Percentiles rank a stretch among this genome's conserved stretches.
phyloP scores from a whole-genome alignment of 495 filamentous ascomycete species.

The Neurospora pannonica region DNA sequence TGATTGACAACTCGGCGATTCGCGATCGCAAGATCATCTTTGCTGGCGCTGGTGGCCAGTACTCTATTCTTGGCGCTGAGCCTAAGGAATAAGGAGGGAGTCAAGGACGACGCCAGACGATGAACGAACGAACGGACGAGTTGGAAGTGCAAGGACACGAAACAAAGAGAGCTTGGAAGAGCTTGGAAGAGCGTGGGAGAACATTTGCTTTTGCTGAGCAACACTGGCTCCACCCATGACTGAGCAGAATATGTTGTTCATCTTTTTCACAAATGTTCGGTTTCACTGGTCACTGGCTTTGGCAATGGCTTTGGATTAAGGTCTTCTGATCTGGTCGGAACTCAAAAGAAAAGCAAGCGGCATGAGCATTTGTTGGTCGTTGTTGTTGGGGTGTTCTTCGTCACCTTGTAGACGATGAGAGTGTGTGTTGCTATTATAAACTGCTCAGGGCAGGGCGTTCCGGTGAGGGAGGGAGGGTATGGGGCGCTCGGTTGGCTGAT shows the following conservation, averaged over 20 bases:
- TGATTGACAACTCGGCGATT: constrained; percentile 55
- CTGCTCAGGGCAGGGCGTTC: not conserved
- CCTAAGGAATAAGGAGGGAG: not conserved
- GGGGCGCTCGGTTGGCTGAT: not conserved
- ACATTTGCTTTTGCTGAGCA: not conserved
- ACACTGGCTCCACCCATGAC: not conserved
- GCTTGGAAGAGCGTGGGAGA: too few relatives aligned
- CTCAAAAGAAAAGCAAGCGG: not conserved
- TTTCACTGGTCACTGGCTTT: not conserved
- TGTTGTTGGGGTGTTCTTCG: not conserved
- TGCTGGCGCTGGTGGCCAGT: constrained; percentile 58
- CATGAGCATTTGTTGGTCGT: not conserved
- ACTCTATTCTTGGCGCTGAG: constrained; percentile 44
- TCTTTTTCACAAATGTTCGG: not conserved
- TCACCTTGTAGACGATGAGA: not conserved
- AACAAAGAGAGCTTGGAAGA: not conserved
- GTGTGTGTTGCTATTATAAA: not conserved
- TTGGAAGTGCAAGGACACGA: not conserved
- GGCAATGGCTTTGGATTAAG: not conserved
- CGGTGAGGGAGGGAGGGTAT: not conserved
- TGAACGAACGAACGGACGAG: not conserved
- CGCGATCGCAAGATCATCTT: constrained; percentile 46
- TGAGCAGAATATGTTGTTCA: not conserved
- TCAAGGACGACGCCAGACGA: not conserved
- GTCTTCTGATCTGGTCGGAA: not conserved